phyloP scores from a whole-genome alignment of 352 stramenopile genomes.

The Phytopythium delawarense region DNA sequence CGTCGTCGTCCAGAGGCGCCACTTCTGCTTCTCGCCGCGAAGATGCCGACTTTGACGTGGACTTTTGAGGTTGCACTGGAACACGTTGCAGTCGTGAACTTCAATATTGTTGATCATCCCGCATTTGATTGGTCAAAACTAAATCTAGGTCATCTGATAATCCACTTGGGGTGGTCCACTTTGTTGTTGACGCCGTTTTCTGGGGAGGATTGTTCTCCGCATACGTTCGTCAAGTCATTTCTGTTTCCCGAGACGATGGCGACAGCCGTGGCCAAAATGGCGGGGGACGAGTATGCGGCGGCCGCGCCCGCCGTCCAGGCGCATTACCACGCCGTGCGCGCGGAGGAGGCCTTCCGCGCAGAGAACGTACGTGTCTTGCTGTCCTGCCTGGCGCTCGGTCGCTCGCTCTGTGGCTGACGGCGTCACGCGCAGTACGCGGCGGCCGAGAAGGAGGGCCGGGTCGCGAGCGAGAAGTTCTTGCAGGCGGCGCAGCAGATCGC shows the following conservation, averaged over 20 bases:
- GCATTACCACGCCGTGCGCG: constrained; percentile 71
- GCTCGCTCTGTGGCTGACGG: neutral
- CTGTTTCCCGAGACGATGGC: neutral
- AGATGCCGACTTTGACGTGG: constrained; percentile 57
- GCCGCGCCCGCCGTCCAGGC: constrained; percentile 71
- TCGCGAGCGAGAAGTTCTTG: constrained; percentile 69
- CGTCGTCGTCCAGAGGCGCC: constrained; percentile 1
- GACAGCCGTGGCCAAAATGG: constrained; percentile 42
- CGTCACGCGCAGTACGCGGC: constrained; percentile 28
- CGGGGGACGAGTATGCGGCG: constrained; percentile 67
- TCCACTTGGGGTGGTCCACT: neutral
- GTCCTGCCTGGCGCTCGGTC: neutral
- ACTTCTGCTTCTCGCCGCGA: constrained; percentile 5
- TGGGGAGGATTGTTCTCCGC: neutral
- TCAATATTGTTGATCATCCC: neutral
- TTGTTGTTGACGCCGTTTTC: neutral
- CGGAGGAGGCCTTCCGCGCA: constrained; percentile 52
- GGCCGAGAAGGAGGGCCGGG: constrained; percentile 62
- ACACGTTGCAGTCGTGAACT: neutral
- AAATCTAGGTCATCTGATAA: neutral
- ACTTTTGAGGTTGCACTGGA: constrained; percentile 25
- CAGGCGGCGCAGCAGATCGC: constrained; percentile 46
- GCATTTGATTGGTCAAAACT: neutral
- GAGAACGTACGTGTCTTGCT: constrained; percentile 41
- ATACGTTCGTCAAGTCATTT: neutral